Evolutionary conservation across 129 eudicot species (phyloP).

Genomic region (Scalesia atractyloides): DNA sequence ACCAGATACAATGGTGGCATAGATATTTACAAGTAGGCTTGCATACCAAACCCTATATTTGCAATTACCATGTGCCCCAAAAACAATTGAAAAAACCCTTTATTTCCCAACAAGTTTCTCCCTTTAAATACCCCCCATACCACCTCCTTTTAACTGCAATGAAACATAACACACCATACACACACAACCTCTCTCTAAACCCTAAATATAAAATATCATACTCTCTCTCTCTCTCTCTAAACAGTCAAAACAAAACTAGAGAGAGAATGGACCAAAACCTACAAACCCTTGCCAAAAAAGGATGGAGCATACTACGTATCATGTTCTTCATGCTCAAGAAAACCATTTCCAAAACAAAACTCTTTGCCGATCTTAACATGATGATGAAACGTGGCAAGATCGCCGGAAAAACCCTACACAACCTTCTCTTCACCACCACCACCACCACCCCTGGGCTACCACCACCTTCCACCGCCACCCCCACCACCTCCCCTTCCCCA

Average conservation of each 20-base stretch:
- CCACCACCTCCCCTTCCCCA: conserved; percentile 36
- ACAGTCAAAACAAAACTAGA: conserved; percentile 11
- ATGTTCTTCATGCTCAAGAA: conserved; percentile 53
- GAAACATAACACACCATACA: neutral
- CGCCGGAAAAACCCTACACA: conserved; percentile 54
- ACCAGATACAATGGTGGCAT: too few species aligned
- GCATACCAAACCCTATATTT: conserved; percentile 9
- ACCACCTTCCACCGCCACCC: conserved; percentile 18
- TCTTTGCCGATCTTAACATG: conserved; percentile 49
- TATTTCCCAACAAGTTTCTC: conserved; percentile 12
- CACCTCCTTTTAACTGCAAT: conserved; percentile 15
- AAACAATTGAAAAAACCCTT: neutral
- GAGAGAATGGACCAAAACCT: conserved; percentile 49
- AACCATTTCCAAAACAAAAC: conserved; percentile 42
- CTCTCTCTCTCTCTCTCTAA: conserved; percentile 6
- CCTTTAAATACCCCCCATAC: conserved; percentile 20
- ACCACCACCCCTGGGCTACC: conserved; percentile 19
- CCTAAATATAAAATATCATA: neutral
- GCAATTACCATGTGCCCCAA: conserved; percentile 22
- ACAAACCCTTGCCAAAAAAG: conserved; percentile 43
- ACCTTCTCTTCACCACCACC: conserved; percentile 59
- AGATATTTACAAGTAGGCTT: neutral
- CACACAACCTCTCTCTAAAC: neutral
- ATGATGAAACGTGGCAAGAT: conserved; percentile 56
- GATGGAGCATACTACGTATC: conserved; percentile 47